A percentile compares a stretch with the other conserved stretches of the same genome.
phyloP scores from a whole-genome alignment of 805 yeast species.

The Diddensiella transvaalensis region DNA sequence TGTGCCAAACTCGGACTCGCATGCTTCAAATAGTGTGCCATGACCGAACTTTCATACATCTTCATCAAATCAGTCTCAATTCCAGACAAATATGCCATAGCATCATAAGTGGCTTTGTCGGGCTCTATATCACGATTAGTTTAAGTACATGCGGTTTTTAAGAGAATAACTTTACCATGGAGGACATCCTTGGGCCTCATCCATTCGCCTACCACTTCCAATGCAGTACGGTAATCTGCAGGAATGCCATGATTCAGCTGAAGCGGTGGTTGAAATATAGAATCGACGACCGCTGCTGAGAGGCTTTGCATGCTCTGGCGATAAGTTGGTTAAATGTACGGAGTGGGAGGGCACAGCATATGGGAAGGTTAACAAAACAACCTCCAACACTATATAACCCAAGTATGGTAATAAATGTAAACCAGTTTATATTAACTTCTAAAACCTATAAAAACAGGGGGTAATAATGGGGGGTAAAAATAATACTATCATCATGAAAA shows the following conservation, averaged over 20 bases:
- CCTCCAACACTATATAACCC: no score
- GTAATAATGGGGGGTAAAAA: no score
- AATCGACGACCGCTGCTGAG: slow-evolving; percentile 1
- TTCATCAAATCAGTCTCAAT: background rate
- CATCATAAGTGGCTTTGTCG: background rate
- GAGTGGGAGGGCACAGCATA: no score
- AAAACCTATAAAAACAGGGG: no score
- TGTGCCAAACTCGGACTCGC: slow-evolving; percentile 10
- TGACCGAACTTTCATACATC: slow-evolving; percentile 9
- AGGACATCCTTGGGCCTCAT: background rate
- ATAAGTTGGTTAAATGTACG: no score
- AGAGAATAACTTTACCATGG: background rate
- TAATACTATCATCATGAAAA: no score
- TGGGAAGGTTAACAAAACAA: no score
- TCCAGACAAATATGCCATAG: slow-evolving; percentile 3
- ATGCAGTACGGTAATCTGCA: background rate
- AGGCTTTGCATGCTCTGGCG: background rate
- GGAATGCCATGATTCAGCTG: background rate
- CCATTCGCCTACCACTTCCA: slow-evolving; percentile 1
- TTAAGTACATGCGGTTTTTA: slow-evolving; percentile 4
- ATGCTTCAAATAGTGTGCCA: slow-evolving; percentile 11
- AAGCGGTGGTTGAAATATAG: background rate
- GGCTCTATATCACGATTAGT: slow-evolving; percentile 8
- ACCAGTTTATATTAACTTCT: no score
- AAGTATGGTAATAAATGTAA: no score